A percentile compares a stretch with the other conserved stretches of the same genome.
Evolutionary conservation across 2,329 filamentous ascomycete species (phyloP).

Genomic region (Neospermospora avenae): DNA sequence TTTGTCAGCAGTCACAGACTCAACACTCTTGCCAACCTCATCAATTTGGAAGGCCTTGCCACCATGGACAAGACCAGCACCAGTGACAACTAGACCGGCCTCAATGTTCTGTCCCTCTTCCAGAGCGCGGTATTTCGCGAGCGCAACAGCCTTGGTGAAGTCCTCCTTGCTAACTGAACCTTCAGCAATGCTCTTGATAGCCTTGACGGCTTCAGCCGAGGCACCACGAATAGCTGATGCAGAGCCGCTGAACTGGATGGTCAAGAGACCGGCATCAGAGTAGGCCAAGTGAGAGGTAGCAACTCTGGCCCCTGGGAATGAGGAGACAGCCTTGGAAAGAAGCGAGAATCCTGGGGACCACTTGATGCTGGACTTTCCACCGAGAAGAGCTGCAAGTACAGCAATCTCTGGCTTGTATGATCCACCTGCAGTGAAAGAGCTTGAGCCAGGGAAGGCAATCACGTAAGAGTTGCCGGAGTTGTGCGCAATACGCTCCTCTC

Average conservation of each 20-base stretch:
- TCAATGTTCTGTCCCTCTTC: slow-evolving; percentile 76
- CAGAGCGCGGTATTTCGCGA: slow-evolving; percentile 89
- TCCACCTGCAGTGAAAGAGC: slow-evolving; percentile 62
- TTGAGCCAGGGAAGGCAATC: slow-evolving; percentile 88
- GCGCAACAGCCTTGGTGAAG: slow-evolving; percentile 84
- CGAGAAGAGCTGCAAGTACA: slow-evolving; percentile 84
- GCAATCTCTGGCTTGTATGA: slow-evolving; percentile 86
- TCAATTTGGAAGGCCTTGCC: slow-evolving; percentile 82
- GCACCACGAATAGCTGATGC: slow-evolving; percentile 70
- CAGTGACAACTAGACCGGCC: slow-evolving; percentile 77
- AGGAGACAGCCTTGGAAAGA: slow-evolving; percentile 73
- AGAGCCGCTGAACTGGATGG: slow-evolving; percentile 75
- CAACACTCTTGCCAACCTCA: slow-evolving; percentile 73
- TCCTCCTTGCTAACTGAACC: slow-evolving; percentile 79
- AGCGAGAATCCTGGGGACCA: slow-evolving; percentile 93
- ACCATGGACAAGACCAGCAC: slow-evolving; percentile 76
- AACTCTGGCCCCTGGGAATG: slow-evolving; percentile 63
- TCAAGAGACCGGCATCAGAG: slow-evolving; percentile 89
- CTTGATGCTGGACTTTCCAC: slow-evolving; percentile 88
- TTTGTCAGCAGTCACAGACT: slow-evolving; percentile 77
- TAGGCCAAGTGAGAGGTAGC: slow-evolving; percentile 78
- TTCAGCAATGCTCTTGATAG: slow-evolving; percentile 75
- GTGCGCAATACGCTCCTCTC: slow-evolving; percentile 85
- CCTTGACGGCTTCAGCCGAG: slow-evolving; percentile 73
- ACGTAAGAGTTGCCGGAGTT: slow-evolving; percentile 76